phyloP scores from a whole-genome alignment of 2,329 filamentous ascomycete species.

The Myotisia sp. region DNA sequence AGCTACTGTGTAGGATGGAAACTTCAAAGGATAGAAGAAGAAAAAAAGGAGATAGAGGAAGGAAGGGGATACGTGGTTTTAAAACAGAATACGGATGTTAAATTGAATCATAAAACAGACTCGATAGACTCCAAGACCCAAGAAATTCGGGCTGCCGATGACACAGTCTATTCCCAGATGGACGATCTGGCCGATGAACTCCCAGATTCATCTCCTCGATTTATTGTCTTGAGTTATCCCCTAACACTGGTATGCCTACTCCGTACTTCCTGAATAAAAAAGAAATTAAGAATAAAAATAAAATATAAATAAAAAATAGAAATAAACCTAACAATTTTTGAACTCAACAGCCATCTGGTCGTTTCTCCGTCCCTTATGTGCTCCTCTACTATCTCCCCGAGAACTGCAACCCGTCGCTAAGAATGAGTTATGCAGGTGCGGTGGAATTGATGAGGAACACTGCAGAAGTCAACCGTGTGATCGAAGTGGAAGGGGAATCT shows the following conservation, averaged over 20 bases:
- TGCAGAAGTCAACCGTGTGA: slow-evolving; percentile 71
- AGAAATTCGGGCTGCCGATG: slow-evolving; percentile 74
- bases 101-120: slow-evolving; percentile 41
- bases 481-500: slow-evolving; percentile 69
- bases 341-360: slow-evolving; percentile 53
- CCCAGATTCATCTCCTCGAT: slow-evolving; percentile 81
- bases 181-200: slow-evolving; percentile 74
- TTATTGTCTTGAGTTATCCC: slow-evolving; percentile 80
- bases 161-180: slow-evolving; percentile 68
- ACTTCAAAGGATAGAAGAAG: no score
- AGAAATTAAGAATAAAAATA: no score
- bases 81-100: not conserved
- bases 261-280: not conserved
- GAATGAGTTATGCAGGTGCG: slow-evolving; percentile 90
- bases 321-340: not conserved
- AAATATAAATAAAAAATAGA: not conserved
- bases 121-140: slow-evolving; percentile 79
- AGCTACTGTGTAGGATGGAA: no score
- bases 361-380: slow-evolving; percentile 80
- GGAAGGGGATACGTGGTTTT: not conserved
- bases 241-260: slow-evolving; percentile 53
- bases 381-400: slow-evolving; percentile 88
- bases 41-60: not conserved
- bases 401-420: slow-evolving; percentile 71
- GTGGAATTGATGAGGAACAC: slow-evolving; percentile 93